phyloP scores from a whole-genome alignment of 306 rosid genomes.

The Trichosanthes cucumerina region DNA sequence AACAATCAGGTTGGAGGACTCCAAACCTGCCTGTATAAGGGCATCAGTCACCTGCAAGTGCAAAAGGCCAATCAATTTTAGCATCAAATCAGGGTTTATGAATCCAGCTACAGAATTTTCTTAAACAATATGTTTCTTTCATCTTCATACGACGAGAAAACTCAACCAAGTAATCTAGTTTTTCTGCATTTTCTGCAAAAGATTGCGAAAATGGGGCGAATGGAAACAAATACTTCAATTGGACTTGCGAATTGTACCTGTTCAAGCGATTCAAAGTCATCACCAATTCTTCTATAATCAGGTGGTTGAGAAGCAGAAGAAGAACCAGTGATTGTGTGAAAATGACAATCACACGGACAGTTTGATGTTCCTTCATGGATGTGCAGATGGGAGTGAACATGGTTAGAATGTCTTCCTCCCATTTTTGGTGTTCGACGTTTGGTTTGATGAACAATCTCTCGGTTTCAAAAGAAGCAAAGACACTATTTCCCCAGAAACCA shows the following conservation, averaged over 20 bases:
- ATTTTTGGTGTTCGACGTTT: neutral
- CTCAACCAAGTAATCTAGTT: neutral
- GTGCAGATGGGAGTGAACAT: neutral
- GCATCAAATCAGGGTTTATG: neutral
- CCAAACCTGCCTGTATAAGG: conserved; percentile 22
- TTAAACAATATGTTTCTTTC: neutral
- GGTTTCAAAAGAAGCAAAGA: neutral
- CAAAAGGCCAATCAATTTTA: neutral
- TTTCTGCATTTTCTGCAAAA: neutral
- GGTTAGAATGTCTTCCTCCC: conserved; percentile 9
- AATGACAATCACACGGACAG: neutral
- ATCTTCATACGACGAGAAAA: too few species aligned
- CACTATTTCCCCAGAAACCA: neutral
- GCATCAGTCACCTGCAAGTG: conserved; percentile 17
- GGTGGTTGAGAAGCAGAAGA: neutral
- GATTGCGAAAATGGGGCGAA: neutral
- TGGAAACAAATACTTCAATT: neutral
- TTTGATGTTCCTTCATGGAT: neutral
- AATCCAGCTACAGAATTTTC: neutral
- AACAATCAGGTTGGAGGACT: conserved; percentile 17
- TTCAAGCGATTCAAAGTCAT: conserved; percentile 9
- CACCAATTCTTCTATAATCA: conserved; percentile 1
- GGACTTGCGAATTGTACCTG: conserved; percentile 5
- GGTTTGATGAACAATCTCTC: neutral
- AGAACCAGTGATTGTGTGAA: neutral